A percentile compares a stretch with the other conserved stretches of the same genome.
phyloP scores from a whole-genome alignment of 2,329 filamentous ascomycete genomes.

The Trichoderma arundinaceum region DNA sequence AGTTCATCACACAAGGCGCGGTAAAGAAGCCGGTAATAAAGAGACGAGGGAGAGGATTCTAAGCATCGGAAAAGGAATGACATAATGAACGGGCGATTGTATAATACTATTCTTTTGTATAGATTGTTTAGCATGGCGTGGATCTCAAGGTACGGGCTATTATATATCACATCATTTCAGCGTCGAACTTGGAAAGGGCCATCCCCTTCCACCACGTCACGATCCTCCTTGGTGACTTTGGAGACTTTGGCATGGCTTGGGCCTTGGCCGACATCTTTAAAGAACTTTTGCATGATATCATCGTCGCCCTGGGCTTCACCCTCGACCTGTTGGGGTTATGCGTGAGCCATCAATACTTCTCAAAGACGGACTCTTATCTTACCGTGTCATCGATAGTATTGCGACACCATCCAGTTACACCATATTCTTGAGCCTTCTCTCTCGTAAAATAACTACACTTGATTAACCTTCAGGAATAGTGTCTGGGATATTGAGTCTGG shows the following conservation, averaged over 20 bases:
- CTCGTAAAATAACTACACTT: conserved; percentile 58
- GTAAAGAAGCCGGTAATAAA: conserved; percentile 67
- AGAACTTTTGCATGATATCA: conserved; percentile 68
- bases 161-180: conserved; percentile 34
- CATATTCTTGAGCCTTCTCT: conserved; percentile 56
- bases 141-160: neutral
- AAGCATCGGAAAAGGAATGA: conserved; percentile 22
- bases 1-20: conserved; percentile 65
- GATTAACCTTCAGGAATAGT: neutral
- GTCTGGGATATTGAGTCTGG: neutral
- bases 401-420: conserved; percentile 65
- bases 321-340: conserved; percentile 67
- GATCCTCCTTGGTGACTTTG: conserved; percentile 71
- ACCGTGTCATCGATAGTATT: conserved; percentile 65
- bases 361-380: neutral
- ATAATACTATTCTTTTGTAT: conserved; percentile 5
- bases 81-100: neutral
- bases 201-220: conserved; percentile 71
- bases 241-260: conserved; percentile 75
- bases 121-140: conserved; percentile 13
- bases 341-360: neutral
- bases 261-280: conserved; percentile 76
- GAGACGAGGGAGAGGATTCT: conserved; percentile 61
- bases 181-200: conserved; percentile 64
- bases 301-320: conserved; percentile 84